A percentile compares a stretch with the other conserved stretches of the same genome.
Evolutionary conservation across 176 grass and related monocot species (phyloP).

Genomic region (Triticum urartu): DNA sequence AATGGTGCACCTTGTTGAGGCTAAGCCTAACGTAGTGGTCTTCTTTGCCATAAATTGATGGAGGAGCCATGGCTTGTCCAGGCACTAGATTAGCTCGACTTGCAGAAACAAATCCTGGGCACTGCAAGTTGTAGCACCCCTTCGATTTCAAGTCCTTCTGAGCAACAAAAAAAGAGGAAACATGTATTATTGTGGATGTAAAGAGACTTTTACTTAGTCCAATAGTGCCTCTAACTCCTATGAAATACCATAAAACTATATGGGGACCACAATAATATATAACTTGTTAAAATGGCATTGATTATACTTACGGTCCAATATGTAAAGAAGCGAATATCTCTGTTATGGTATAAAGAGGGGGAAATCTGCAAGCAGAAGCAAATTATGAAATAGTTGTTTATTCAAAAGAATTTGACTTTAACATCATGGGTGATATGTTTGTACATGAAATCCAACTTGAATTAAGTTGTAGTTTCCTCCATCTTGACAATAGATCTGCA

Average conservation of each 20-base stretch:
- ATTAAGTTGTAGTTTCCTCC: neutral
- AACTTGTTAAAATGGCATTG: neutral
- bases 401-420: neutral
- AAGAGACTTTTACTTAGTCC: neutral
- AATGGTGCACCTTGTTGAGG: constrained; percentile 15
- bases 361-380: neutral
- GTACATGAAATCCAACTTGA: constrained; percentile 30
- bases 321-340: constrained; percentile 41
- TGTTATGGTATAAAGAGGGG: constrained; percentile 18
- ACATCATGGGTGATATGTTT: neutral
- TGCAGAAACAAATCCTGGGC: constrained; percentile 38
- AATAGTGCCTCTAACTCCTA: neutral
- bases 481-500: neutral
- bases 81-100: constrained; percentile 14
- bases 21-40: constrained; percentile 25
- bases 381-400: neutral
- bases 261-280: neutral
- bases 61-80: constrained; percentile 25
- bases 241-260: neutral
- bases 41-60: constrained; percentile 7
- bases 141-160: neutral
- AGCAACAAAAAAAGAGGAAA: neutral
- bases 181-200: neutral
- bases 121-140: constrained; percentile 33
- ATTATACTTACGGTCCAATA: constrained; percentile 32